Evolutionary conservation across 2,329 filamentous ascomycete genomes (phyloP), one percentile per base, ranked within the genome.

Genomic region (Xylaria sp.): DNA sequence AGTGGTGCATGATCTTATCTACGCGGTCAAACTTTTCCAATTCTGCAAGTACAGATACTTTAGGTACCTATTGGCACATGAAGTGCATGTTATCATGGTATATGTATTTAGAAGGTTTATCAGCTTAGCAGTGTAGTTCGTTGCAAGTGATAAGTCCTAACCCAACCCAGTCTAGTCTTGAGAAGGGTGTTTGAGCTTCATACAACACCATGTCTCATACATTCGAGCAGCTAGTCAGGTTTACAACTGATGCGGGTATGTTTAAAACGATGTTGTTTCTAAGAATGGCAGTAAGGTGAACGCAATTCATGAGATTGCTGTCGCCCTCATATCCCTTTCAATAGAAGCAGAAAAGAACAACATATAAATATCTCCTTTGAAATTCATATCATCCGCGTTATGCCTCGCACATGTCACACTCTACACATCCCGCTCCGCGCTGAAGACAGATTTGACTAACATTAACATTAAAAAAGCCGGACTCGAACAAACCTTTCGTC

Each of bases 401-500:
- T 4, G 19, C 4, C 14, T 30, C 34, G 24, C 4, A 27, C 4
- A 2, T 27, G 24, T 4, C 24, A 27, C 24, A 27, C 24, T 4
- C 24, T 27, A 27, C 24, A 27, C 4, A 27, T 4, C 24, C 24
- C 24, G 24, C 24, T 27, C 24, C 24, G 24, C 4, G 24, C 24
- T 27, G 4, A 64, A 54, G 4, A 6, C 19, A 34, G 11, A 4
- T 14, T 9, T 19, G n/a, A 19, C 8, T 5, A 55, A 56, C 12
- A 48, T 45, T 55, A 63, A 64, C 24, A 9, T 30, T 14, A 27
- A 27, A 27, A 51, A 72, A 89, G 88, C 83, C 74, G 89, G 88
- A 4, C 81, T 91, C 1, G 89, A 91, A 77, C 86, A 89, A 67
- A 82, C 84, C 61, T 81, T 91, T 71, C 86, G 89, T 54, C 80